Percentiles rank a stretch among this genome's conserved stretches.
Conservation (phyloP, 2,329 filamentous ascomycete species). For the Podosphaera fusca region DNA sequence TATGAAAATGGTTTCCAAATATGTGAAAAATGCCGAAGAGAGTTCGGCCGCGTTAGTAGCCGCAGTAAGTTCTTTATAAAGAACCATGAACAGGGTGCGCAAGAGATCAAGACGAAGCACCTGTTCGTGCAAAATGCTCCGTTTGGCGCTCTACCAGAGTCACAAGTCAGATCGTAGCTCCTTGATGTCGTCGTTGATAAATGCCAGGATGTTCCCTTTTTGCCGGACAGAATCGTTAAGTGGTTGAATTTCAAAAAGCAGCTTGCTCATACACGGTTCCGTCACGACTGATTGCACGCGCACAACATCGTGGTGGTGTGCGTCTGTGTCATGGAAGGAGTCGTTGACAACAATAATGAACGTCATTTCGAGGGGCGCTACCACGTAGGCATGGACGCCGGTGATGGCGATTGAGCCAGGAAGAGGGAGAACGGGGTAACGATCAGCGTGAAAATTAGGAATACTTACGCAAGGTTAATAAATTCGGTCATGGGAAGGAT, state of each 20-base stretch:
- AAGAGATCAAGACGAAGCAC: constrained; percentile 31
- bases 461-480: not conserved
- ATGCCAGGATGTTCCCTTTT: constrained; percentile 27
- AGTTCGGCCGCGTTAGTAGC: constrained; percentile 5
- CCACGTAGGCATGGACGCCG: constrained; percentile 30
- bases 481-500: not conserved
- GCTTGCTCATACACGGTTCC: constrained; percentile 32
- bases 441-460: not conserved
- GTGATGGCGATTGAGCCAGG: constrained; percentile 27
- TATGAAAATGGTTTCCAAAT: too few species aligned
- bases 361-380: constrained; percentile 33
- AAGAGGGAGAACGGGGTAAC: constrained; percentile 4
- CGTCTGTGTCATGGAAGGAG: constrained; percentile 37
- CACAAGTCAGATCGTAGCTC: constrained; percentile 26
- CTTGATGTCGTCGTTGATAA: constrained; percentile 23
- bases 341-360: constrained; percentile 38
- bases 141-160: constrained; percentile 33
- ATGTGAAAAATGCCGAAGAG: constrained; percentile 4
- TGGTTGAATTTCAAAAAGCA: constrained; percentile 39
- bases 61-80: not conserved
- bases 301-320: constrained; percentile 35
- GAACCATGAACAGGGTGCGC: not conserved
- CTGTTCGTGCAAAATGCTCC: constrained; percentile 30
- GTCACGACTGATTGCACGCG: constrained; percentile 36
- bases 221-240: constrained; percentile 37